Percentiles rank a stretch among this genome's conserved stretches.
phyloP scores from a whole-genome alignment of 306 rosid genomes.

The Rosa chinensis region DNA sequence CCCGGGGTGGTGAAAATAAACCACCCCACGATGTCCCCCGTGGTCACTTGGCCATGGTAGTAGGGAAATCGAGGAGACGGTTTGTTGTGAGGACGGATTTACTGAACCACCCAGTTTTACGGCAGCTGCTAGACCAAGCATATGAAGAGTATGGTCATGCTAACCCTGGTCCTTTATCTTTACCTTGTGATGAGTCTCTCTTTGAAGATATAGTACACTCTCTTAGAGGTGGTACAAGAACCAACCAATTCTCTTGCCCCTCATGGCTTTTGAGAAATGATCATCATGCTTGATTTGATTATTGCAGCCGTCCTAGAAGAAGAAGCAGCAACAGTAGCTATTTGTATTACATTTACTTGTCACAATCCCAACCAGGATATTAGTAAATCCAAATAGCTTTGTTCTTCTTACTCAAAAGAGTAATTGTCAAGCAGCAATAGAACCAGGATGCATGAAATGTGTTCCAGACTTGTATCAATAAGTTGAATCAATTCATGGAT shows the following conservation, averaged over 20 bases:
- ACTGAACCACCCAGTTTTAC: constrained; percentile 29
- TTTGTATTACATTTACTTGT: not conserved
- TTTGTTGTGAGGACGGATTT: constrained; percentile 8
- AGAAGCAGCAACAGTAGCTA: not conserved
- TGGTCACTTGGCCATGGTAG: constrained; percentile 29
- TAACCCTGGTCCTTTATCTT: constrained; percentile 42
- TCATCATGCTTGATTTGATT: constrained; percentile 5
- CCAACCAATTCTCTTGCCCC: constrained; percentile 30
- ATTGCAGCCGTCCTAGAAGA: not conserved
- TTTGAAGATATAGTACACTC: constrained; percentile 46
- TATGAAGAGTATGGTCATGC: constrained; percentile 44
- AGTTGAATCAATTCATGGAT: not conserved
- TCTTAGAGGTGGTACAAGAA: constrained; percentile 25
- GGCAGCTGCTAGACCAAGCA: constrained; percentile 43
- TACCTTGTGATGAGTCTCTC: constrained; percentile 49
- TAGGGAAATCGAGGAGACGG: constrained; percentile 20
- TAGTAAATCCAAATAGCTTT: not conserved
- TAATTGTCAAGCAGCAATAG: not conserved
- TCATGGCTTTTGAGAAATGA: constrained; percentile 35
- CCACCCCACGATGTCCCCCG: constrained; percentile 38
- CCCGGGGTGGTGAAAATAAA: constrained; percentile 24
- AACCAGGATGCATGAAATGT: not conserved
- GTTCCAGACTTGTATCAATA: not conserved
- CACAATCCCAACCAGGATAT: not conserved
- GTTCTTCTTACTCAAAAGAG: not conserved